Evolutionary conservation across 192 early-diverging fungal species (phyloP).

Genomic region (Chytriomyces sp.): DNA sequence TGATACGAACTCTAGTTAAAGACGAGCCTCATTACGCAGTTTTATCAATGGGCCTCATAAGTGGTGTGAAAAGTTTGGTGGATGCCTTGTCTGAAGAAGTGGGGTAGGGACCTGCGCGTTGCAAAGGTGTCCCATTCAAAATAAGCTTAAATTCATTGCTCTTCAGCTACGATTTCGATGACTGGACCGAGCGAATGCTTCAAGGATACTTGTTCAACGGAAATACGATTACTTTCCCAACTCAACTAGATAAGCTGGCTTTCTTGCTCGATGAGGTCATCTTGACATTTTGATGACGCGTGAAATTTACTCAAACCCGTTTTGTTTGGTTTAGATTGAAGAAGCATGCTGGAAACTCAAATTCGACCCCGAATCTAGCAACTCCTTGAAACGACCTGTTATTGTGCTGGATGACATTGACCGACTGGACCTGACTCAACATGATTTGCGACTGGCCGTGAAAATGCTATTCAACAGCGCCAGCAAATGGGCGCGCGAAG

Average conservation of each 20-base stretch:
- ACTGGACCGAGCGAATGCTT: constrained; percentile 36
- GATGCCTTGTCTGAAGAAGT: constrained; percentile 34
- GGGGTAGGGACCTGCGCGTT: constrained; percentile 1
- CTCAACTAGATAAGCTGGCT: constrained; percentile 30
- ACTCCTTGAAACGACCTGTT: constrained; percentile 17
- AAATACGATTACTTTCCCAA: not conserved
- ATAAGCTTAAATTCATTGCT: too few relatives aligned
- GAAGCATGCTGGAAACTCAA: constrained; percentile 37
- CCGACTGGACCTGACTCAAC: constrained; percentile 14
- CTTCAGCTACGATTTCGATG: constrained; percentile 36
- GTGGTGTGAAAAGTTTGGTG: constrained; percentile 11
- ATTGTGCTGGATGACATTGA: constrained; percentile 38
- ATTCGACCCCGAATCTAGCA: not conserved
- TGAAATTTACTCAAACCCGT: too few relatives aligned
- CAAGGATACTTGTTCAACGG: constrained; percentile 30
- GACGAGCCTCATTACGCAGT: constrained; percentile 18
- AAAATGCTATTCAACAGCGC: constrained; percentile 37
- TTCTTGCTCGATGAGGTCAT: constrained; percentile 36
- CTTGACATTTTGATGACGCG: too few relatives aligned
- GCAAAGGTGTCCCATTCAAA: not conserved
- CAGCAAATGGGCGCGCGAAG: constrained; percentile 37
- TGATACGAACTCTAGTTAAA: constrained; percentile 17
- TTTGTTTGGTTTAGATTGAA: not conserved
- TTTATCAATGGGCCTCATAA: constrained; percentile 22
- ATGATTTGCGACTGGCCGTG: constrained; percentile 3